Evolutionary conservation across 768 basidiomycete species (phyloP).

Genomic region (Pulveroboletus sp.): DNA sequence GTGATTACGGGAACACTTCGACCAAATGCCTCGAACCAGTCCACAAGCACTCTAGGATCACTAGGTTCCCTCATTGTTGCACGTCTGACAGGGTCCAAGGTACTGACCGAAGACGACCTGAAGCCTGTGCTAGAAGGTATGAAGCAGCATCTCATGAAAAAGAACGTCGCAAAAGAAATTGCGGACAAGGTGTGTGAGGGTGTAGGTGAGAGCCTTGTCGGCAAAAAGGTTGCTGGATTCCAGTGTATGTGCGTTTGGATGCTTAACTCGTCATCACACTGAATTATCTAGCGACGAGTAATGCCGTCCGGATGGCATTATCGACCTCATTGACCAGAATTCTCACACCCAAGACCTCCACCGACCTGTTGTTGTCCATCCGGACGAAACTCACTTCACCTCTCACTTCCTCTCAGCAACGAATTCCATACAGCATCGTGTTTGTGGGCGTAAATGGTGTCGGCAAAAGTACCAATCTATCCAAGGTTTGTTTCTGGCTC

Average conservation of each 20-base stretch:
- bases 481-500: slow-evolving; percentile 99
- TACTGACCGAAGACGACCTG: slow-evolving; percentile 76
- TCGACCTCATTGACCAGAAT: slow-evolving; percentile 87
- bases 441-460: slow-evolving; percentile 99
- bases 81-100: slow-evolving; percentile 79
- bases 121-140: slow-evolving; percentile 86
- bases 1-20: slow-evolving; percentile 59
- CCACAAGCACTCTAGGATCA: slow-evolving; percentile 50
- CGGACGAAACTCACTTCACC: slow-evolving; percentile 79
- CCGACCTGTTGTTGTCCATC: slow-evolving; percentile 92
- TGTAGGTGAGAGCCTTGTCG: slow-evolving; percentile 85
- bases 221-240: slow-evolving; percentile 87
- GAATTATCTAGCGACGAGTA: slow-evolving; percentile 61
- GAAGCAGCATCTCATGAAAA: slow-evolving; percentile 98
- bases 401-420: slow-evolving; percentile 67
- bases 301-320: slow-evolving; percentile 78
- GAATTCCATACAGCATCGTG: slow-evolving; percentile 85
- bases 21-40: slow-evolving; percentile 33
- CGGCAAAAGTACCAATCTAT: slow-evolving; percentile 96
- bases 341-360: slow-evolving; percentile 93
- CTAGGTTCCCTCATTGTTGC: slow-evolving; percentile 72
- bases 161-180: slow-evolving; percentile 97
- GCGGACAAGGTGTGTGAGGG: slow-evolving; percentile 92
- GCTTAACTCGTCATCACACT: neutral
- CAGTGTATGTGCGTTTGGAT: slow-evolving; percentile 53